Evolutionary conservation across 1,139 yeast species (phyloP), one percentile per base, ranked within the genome.

Genomic region (Chernovozyma aurita): DNA sequence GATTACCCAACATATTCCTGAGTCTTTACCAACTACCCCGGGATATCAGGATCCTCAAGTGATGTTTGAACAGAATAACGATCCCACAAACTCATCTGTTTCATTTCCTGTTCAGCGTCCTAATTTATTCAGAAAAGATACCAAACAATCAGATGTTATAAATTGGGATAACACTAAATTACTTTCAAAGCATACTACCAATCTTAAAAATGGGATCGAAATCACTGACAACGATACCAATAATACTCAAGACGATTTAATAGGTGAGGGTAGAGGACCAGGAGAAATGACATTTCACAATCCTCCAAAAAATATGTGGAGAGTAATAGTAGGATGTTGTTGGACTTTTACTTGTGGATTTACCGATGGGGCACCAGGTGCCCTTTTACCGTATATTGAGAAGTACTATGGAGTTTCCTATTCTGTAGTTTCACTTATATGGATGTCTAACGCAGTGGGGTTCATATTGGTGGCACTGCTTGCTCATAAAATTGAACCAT

Each of bases 401-500:
- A 45, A 41, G 3, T 59, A 63, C 41, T 70, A 65, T 44, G 32
- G 47, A 24, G 61, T 70, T 38, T 53, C 55, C 2, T 70, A 70
- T 42, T 56, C 73, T 2, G 41, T 67, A n/a, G 73, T 70, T 3
- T 65, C 75, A 3, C 44, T 68, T 31, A 56, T 70, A 24, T 70
- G 76, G 75, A 45, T 70, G 38, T 57, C 66, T 18, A 67, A 61
- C 39, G 73, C 75, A 0, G 33, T 59, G 2, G 76, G 76, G 0
- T 69, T 49, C 42, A 59, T 70, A 4, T 20, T 57, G 1, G 55
- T 70, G 30, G 75, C 76, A 0, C 37, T 54, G 5, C 42, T 60
- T 12, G 58, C 70, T 7, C 55, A 59, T 33, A 44, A 49, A 28
- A 44, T 62, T 24, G 66, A 65, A 38, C 52, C 57, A 3, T 39